Evolutionary conservation across 257 asterid species (phyloP).

Genomic region (Solanum etuberosum): DNA sequence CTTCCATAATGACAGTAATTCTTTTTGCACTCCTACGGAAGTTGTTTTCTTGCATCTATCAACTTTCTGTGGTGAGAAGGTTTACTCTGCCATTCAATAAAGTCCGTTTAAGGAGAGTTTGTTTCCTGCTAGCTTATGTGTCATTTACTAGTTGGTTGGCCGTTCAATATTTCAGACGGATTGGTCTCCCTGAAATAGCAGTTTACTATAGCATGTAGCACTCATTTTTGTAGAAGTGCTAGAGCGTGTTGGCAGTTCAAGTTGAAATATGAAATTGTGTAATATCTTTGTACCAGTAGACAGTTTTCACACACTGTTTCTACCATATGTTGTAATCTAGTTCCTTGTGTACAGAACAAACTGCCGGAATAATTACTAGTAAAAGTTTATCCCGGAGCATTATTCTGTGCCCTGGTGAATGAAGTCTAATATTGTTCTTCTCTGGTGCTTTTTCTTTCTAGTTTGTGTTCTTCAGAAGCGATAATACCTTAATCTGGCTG

Average conservation of each 20-base stretch:
- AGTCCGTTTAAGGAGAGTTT: conserved; percentile 37
- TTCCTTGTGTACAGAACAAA: not conserved
- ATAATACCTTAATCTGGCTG: not conserved
- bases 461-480: not conserved
- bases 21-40: conserved; percentile 30
- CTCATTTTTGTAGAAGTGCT: conserved; percentile 25
- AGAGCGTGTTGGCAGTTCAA: not conserved
- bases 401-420: not conserved
- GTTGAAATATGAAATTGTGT: conserved; percentile 13
- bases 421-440: not conserved
- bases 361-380: not conserved
- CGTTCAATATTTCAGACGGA: conserved; percentile 46
- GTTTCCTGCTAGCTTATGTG: conserved; percentile 59
- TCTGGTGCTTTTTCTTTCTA: not conserved
- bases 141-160: conserved; percentile 78
- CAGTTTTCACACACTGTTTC: not conserved
- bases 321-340: not conserved
- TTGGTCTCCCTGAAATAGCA: conserved; percentile 45
- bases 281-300: conserved; percentile 19
- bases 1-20: conserved; percentile 40
- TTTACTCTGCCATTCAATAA: conserved; percentile 10
- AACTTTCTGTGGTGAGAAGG: conserved; percentile 18
- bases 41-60: conserved; percentile 22
- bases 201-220: conserved; percentile 16
- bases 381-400: not conserved